phyloP scores from a whole-genome alignment of 495 filamentous ascomycete genomes.

The Lindgomyces ingoldianus region DNA sequence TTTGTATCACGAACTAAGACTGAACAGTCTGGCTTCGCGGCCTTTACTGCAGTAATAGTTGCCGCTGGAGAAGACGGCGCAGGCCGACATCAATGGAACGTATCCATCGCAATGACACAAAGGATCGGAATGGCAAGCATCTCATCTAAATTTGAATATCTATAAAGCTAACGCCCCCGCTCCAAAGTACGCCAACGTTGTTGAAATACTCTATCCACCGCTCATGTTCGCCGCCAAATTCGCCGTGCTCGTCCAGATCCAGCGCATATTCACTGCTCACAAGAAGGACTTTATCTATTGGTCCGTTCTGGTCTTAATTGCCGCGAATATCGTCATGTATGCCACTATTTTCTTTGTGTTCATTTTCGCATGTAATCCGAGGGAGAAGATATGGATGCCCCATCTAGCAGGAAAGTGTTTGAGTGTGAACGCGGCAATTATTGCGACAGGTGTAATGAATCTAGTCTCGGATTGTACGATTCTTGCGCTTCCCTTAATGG shows the following conservation, averaged over 20 bases:
- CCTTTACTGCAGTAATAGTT: slow-evolving; percentile 8
- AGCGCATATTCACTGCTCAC: slow-evolving; percentile 33
- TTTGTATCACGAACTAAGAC: neutral
- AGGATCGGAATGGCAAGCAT: neutral
- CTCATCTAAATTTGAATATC: neutral
- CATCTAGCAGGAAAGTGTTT: slow-evolving; percentile 5
- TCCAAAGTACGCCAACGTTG: slow-evolving; percentile 30
- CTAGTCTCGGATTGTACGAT: slow-evolving; percentile 14
- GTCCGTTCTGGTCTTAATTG: slow-evolving; percentile 22
- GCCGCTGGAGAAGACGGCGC: slow-evolving; percentile 12
- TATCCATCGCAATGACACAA: slow-evolving; percentile 4
- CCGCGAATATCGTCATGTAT: slow-evolving; percentile 22
- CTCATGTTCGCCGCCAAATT: slow-evolving; percentile 16
- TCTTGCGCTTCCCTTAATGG: slow-evolving; percentile 3
- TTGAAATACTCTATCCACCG: slow-evolving; percentile 22
- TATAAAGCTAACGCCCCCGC: neutral
- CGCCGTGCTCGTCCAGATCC: slow-evolving; percentile 14
- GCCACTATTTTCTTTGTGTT: slow-evolving; percentile 19
- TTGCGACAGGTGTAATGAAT: slow-evolving; percentile 2
- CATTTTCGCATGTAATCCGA: slow-evolving; percentile 17
- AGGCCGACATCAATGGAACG: slow-evolving; percentile 35
- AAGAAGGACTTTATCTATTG: slow-evolving; percentile 25
- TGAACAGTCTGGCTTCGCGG: slow-evolving; percentile 5
- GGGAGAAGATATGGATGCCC: slow-evolving; percentile 22
- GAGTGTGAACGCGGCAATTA: neutral